Percentiles rank a stretch among this genome's conserved stretches.
Evolutionary conservation across 1,284 basidiomycete species (phyloP).

Genomic region (Ustilago vetiveriae): DNA sequence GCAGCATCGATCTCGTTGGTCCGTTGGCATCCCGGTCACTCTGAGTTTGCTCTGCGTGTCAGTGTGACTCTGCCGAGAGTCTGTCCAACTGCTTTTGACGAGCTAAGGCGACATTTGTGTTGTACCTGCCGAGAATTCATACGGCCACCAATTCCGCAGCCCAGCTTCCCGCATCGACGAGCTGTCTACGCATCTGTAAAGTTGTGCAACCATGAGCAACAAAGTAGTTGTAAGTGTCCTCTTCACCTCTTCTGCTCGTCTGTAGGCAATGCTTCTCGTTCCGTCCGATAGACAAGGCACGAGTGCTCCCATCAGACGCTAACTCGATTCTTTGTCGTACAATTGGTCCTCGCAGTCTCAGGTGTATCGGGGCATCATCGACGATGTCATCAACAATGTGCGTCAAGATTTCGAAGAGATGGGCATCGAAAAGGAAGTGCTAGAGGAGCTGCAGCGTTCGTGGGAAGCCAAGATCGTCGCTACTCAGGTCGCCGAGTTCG

Average conservation of each 20-base stretch:
- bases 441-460: constrained; percentile 89
- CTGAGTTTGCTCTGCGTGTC: too few relatives aligned
- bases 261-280: too few relatives aligned
- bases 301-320: background rate
- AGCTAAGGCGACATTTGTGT: too few relatives aligned
- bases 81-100: background rate
- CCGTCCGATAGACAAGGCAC: too few relatives aligned
- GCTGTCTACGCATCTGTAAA: background rate
- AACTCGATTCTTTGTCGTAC: background rate
- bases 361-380: constrained; percentile 92
- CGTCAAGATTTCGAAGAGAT: constrained; percentile 96
- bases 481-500: constrained; percentile 93
- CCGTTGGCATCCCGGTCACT: too few relatives aligned
- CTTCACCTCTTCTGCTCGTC: too few relatives aligned
- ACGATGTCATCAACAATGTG: constrained; percentile 89
- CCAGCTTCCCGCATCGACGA: background rate
- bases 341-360: constrained; percentile 75
- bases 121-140: too few relatives aligned
- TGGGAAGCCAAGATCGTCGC: constrained; percentile 93
- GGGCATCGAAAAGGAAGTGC: constrained; percentile 89
- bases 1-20: background rate
- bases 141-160: too few relatives aligned
- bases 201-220: constrained; percentile 48
- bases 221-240: constrained; percentile 49
- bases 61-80: too few relatives aligned